Evolutionary conservation across 2,329 filamentous ascomycete species (phyloP).

Genomic region (Nemania diffusa): DNA sequence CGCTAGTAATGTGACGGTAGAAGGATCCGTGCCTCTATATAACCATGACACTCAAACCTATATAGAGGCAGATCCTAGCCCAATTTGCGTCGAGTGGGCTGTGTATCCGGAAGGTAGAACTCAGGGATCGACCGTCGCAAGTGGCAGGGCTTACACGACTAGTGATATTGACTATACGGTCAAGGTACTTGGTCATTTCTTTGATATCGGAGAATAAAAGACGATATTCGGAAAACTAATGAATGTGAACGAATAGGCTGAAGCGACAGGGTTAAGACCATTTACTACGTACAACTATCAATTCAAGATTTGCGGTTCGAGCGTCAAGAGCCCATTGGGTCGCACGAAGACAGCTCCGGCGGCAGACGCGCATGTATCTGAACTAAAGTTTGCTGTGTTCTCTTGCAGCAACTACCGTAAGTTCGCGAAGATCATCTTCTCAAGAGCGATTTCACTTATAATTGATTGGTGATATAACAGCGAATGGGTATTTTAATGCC

Average conservation of each 20-base stretch:
- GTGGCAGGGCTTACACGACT: constrained; percentile 73
- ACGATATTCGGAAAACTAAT: constrained; percentile 7
- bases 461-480: constrained; percentile 34
- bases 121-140: constrained; percentile 52
- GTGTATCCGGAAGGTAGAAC: constrained; percentile 59
- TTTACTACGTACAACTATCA: constrained; percentile 50
- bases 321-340: constrained; percentile 47
- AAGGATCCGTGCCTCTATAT: constrained; percentile 57
- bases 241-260: constrained; percentile 54
- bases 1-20: constrained; percentile 56
- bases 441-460: not conserved
- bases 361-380: constrained; percentile 44
- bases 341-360: constrained; percentile 51
- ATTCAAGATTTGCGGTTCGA: constrained; percentile 49
- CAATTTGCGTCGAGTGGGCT: constrained; percentile 75
- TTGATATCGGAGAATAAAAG: no score
- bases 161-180: constrained; percentile 81
- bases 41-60: constrained; percentile 61
- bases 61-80: constrained; percentile 55
- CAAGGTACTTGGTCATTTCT: constrained; percentile 61
- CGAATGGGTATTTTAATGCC: constrained; percentile 60
- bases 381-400: constrained; percentile 49
- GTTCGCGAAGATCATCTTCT: constrained; percentile 18
- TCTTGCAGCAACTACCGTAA: constrained; percentile 51
- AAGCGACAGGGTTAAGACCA: constrained; percentile 57